Evolutionary conservation across 148 eudicot species (phyloP).

Genomic region (Suaeda aralocaspica): DNA sequence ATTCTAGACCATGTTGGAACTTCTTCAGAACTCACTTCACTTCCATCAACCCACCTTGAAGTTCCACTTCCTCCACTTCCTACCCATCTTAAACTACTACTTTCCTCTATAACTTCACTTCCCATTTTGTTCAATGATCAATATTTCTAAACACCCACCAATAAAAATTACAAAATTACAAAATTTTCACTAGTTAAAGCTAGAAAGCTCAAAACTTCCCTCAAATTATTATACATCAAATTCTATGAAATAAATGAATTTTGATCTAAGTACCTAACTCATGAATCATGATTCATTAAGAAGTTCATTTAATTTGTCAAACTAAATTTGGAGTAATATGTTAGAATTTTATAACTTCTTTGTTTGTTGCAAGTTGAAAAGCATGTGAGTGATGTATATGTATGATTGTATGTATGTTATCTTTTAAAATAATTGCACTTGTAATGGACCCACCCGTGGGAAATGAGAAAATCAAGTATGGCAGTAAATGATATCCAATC

Average conservation of each 20-base stretch:
- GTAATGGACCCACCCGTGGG: no score
- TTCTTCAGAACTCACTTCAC: slow-evolving; percentile 71
- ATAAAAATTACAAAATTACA: background rate
- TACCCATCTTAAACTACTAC: slow-evolving; percentile 32
- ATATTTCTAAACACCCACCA: background rate
- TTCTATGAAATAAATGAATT: no score
- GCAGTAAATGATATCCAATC: background rate
- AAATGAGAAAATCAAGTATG: no score
- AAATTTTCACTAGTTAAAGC: background rate
- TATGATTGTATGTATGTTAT: background rate
- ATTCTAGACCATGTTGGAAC: slow-evolving; percentile 38
- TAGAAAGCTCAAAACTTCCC: no score
- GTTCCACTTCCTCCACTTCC: slow-evolving; percentile 49
- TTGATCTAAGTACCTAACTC: no score
- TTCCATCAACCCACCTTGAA: slow-evolving; percentile 87
- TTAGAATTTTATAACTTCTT: background rate
- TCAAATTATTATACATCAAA: no score
- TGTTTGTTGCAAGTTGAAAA: background rate
- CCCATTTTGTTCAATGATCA: slow-evolving; percentile 35
- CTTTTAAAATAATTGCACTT: no score
- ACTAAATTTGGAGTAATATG: background rate
- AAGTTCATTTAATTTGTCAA: no score
- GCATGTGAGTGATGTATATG: background rate
- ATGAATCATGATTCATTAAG: no score
- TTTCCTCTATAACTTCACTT: slow-evolving; percentile 59